Conservation (phyloP, 257 asterid species). For the Solanum tarijense region DNA sequence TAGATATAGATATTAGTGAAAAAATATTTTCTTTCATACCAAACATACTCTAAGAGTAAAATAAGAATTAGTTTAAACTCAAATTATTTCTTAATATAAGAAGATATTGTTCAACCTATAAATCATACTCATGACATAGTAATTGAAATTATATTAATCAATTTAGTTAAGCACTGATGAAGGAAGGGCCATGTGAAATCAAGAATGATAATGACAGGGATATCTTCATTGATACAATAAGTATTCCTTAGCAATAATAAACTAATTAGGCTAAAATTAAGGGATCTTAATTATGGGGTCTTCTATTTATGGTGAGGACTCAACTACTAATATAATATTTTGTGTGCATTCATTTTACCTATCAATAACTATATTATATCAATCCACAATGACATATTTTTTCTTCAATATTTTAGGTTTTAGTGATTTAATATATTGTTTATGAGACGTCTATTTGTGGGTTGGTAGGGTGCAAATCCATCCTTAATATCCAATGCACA, state of each 20-base stretch:
- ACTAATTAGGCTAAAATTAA: neutral
- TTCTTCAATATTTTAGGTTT: neutral
- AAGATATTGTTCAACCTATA: neutral
- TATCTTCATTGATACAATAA: neutral
- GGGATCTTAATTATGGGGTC: neutral
- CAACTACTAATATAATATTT: neutral
- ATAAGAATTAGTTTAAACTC: neutral
- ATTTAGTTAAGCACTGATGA: neutral
- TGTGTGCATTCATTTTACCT: neutral
- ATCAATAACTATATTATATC: neutral
- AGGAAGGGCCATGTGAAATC: neutral
- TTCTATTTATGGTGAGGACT: neutral
- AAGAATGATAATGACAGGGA: neutral
- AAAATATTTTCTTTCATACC: neutral
- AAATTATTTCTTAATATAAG: neutral
- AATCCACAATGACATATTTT: neutral
- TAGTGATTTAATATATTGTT: neutral
- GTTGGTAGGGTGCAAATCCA: neutral
- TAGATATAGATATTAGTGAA: no score
- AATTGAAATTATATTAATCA: neutral
- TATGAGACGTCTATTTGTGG: neutral
- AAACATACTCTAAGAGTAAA: neutral
- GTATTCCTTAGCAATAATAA: neutral
- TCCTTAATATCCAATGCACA: neutral
- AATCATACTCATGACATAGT: neutral